A percentile compares a stretch with the other conserved stretches of the same genome.
phyloP scores from a whole-genome alignment of 1,139 yeast species.

The Protomyces arabidopsidicola region DNA sequence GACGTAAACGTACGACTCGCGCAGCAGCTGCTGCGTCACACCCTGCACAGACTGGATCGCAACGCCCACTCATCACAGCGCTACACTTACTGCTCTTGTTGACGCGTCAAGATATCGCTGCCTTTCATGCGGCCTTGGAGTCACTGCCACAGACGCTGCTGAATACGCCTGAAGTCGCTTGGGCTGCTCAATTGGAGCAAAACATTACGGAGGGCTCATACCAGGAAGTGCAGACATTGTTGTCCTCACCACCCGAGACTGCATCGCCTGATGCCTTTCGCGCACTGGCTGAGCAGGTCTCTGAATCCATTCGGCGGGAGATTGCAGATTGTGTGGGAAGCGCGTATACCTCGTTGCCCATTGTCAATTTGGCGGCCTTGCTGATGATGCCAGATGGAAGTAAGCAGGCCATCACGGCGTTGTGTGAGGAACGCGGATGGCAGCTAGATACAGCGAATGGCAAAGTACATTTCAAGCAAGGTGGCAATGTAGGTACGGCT shows the following conservation, averaged over 20 bases:
- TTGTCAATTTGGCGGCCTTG: constrained; percentile 75
- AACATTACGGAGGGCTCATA: constrained; percentile 97
- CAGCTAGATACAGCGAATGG: constrained; percentile 48
- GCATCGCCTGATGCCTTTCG: background rate
- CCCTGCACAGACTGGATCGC: background rate
- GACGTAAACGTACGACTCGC: background rate
- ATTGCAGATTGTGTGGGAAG: constrained; percentile 82
- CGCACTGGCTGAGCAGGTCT: background rate
- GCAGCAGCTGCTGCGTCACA: background rate
- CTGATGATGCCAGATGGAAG: constrained; percentile 69
- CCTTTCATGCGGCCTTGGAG: constrained; percentile 86
- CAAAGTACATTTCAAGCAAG: constrained; percentile 52
- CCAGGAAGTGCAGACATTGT: constrained; percentile 79
- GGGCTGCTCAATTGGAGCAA: constrained; percentile 84
- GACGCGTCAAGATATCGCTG: constrained; percentile 77
- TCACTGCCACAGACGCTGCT: constrained; percentile 55
- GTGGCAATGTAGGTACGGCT: constrained; percentile 26
- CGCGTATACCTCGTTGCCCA: constrained; percentile 70
- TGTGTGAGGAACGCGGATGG: constrained; percentile 56
- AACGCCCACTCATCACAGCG: constrained; percentile 48
- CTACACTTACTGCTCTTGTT: constrained; percentile 70
- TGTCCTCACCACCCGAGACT: constrained; percentile 15
- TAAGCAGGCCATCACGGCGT: constrained; percentile 57
- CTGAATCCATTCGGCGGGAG: constrained; percentile 66
- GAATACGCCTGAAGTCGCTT: constrained; percentile 57